Evolutionary conservation across 2,329 filamentous ascomycete genomes (phyloP), one percentile per base, ranked within the genome.

Genomic region (Harringtonia lauricola): DNA sequence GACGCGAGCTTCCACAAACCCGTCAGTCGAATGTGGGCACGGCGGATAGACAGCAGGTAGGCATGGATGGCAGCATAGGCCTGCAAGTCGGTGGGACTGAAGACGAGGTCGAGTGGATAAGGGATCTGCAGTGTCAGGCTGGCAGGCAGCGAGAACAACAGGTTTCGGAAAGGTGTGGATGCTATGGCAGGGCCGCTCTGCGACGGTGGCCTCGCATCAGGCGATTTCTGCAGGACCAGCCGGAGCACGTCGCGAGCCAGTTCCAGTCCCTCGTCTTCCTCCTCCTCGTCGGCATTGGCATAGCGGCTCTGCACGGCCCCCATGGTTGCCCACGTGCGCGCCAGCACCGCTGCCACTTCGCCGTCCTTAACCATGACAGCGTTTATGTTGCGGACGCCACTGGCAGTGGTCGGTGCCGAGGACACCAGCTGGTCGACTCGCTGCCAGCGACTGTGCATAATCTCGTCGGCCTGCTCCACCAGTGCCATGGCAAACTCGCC

Each of bases 401-500:
- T 47, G 18, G 44, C 41, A 8, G 50, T 50, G 7, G 44, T 44
- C 22, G 46, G 24, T 12, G 42, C 43, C 15, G 18, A 28, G 21
- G 18, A 36, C 34, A 26, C 33, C 7, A 79, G 57, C 42, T 76
- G 78, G 33, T 76, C 74, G 12, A 77, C 68, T 49, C 79, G 68
- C 52, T 72, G 77, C 71, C 85, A 86, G 40, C 86, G 79, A 50
- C 76, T 80, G n/a, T 78, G 74, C 21, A 92, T 74, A 52, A 80
- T 83, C 43, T 83, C 77, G 52, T 95, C 87, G 1, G 90, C 87
- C 63, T 95, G 86, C 30, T 82, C 76, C 1, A 94, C 86, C 22
- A 98, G 64, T 0, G 84, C 82, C 63, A 92, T 80, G 18, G 89
- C 87, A 59, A 98, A 98, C 59, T 96, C 92, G 42, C 90, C 90